Base-by-base conservation (phyloP, 2,329 filamentous ascomycete genomes). In the Atkinsonella hypoxylon region DNA sequence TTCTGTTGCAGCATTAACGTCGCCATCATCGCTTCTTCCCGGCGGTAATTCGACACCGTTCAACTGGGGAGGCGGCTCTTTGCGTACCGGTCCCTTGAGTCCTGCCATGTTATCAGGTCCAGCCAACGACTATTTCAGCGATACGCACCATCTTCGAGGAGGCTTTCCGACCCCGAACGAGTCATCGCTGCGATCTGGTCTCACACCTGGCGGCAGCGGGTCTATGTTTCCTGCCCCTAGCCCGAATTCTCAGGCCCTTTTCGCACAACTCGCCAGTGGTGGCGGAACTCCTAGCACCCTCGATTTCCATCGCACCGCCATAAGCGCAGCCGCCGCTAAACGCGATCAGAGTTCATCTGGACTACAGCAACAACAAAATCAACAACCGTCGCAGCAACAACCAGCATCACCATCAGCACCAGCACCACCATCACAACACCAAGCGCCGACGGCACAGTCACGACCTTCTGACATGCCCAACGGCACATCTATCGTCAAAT, bases 91-190 rank as follows among this genome's bases (percentile, higher is more conserved):
- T 59, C 93, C 93, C 41, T 70, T 98, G 58, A 97, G 93, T 68
- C 93, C 93, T 71, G 93, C 91, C 56, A 97, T 98, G 90, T 82
- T 98, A 51, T 88, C 89, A 45, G 93, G 89, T 22, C 93, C 85
- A 38, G 71, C 78, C 38, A 85, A 79, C 65, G 89, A 96, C 64
- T 97, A 96, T 70, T 95, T 96, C 64, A 79, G 80, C 58, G 89
- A 95, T 61, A 83, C 83, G 17, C 81, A 84, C 63, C 85, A 80
- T 53, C 75, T 95, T 56, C 81, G 87, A 57, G 83, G 89, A 59
- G 87, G 87, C 49, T 95, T 95, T 63, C 88, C 89, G 4, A 97
- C 93, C 4, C 91, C 91, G 1, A 96, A 96, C 79, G 93, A 98
- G 70, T 97, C 91, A 8, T 94, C 89, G 3, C 73, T 97, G 48